phyloP scores from a whole-genome alignment of 2,329 filamentous ascomycete genomes.

The Simplicillium sp. region DNA sequence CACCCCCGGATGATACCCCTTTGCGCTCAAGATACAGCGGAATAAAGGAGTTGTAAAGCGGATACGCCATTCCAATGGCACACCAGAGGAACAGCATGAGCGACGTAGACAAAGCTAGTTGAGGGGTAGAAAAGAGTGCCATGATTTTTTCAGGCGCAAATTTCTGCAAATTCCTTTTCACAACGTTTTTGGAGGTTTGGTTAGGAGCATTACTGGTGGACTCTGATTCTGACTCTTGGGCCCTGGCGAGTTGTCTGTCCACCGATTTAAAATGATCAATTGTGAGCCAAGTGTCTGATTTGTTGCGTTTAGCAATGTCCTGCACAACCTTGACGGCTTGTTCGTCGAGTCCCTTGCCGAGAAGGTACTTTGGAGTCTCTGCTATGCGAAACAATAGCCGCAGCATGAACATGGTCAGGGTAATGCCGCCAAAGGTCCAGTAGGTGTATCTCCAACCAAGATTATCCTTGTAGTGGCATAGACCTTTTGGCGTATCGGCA shows the following conservation, averaged over 20 bases:
- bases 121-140: conserved; percentile 42
- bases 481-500: conserved; percentile 10
- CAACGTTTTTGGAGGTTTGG: conserved; percentile 5
- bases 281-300: conserved; percentile 14
- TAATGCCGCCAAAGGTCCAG: conserved; percentile 26
- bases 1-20: conserved; percentile 8
- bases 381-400: conserved; percentile 25
- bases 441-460: conserved; percentile 34
- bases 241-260: conserved; percentile 6
- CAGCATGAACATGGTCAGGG: conserved; percentile 23
- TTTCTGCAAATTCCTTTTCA: conserved; percentile 41
- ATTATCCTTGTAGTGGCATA: conserved; percentile 20
- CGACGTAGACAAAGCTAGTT: conserved; percentile 41
- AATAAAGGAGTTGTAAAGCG: conserved; percentile 44
- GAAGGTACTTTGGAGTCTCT: conserved; percentile 30
- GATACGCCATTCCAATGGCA: conserved; percentile 47
- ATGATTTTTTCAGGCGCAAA: conserved; percentile 40
- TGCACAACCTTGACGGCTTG: conserved; percentile 32
- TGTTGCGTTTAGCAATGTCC: conserved; percentile 21
- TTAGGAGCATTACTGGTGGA: conserved; percentile 9
- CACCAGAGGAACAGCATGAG: conserved; percentile 47
- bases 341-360: conserved; percentile 24
- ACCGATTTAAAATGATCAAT: conserved; percentile 12
- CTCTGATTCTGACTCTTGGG: conserved; percentile 8
- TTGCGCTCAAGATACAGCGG: conserved; percentile 18